Percentiles rank a stretch among this genome's conserved stretches.
Conservation (phyloP, 176 grass and related monocot genomes). For the Carex cristatella region DNA sequence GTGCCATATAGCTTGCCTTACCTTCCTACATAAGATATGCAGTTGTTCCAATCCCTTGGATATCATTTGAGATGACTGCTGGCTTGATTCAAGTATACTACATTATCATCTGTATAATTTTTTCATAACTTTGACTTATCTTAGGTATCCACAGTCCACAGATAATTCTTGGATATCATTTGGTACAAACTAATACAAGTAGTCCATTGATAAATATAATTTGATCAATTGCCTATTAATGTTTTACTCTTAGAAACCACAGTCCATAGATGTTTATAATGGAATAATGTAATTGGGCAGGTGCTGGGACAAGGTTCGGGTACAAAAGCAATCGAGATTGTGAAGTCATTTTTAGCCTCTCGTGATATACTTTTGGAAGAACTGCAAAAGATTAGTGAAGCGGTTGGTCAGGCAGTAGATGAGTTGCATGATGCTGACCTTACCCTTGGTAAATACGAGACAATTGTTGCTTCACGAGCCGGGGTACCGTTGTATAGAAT, state of each 20-base stretch:
- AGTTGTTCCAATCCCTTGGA: background rate
- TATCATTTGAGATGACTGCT: background rate
- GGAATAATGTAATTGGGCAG: constrained; percentile 29
- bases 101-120: background rate
- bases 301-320: constrained; percentile 36
- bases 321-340: constrained; percentile 47
- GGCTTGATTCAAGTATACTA: background rate
- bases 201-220: background rate
- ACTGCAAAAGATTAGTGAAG: constrained; percentile 63
- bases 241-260: background rate
- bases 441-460: constrained; percentile 69
- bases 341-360: constrained; percentile 63
- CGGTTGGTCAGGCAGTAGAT: constrained; percentile 46
- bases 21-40: background rate
- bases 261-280: background rate
- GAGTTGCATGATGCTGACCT: constrained; percentile 50
- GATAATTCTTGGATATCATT: too few species aligned
- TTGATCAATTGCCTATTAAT: background rate
- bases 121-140: background rate
- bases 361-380: constrained; percentile 65
- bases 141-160: background rate
- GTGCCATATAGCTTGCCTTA: background rate
- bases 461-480: constrained; percentile 39
- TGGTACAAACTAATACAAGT: background rate
- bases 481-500: constrained; percentile 30